A percentile compares a stretch with the other conserved stretches of the same genome.
Evolutionary conservation across 1,139 yeast genomes (phyloP).

Genomic region (Saccharomyces pastorianus): DNA sequence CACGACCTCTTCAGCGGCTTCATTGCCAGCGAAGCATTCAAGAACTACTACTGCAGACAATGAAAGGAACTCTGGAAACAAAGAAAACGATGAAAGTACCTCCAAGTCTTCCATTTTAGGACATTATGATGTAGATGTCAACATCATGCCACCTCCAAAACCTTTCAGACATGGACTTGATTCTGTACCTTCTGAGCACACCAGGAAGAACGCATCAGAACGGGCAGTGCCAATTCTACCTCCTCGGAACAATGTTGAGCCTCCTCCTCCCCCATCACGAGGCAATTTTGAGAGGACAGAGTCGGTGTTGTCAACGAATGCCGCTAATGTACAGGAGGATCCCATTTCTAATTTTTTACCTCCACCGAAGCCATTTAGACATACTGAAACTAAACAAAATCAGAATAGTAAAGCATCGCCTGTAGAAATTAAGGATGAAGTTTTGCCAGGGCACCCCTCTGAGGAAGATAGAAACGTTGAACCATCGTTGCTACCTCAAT

Average conservation of each 20-base stretch:
- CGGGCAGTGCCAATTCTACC: background rate
- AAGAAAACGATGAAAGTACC: background rate
- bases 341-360: conserved; percentile 11
- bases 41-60: background rate
- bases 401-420: background rate
- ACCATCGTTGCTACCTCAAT: background rate
- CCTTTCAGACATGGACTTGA: conserved; percentile 7
- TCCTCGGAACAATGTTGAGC: background rate
- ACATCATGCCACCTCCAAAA: conserved; percentile 24
- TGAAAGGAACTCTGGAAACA: background rate
- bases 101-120: conserved; percentile 7
- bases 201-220: background rate
- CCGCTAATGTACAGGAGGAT: background rate
- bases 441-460: background rate
- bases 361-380: conserved; percentile 28
- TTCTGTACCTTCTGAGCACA: background rate
- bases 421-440: background rate
- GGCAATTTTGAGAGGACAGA: background rate
- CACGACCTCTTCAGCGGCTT: conserved; percentile 5
- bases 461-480: background rate
- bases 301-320: background rate
- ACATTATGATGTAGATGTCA: conserved; percentile 1
- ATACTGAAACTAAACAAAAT: conserved; percentile 1
- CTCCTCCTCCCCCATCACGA: background rate
- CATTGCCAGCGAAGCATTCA: conserved; percentile 6